Percentiles rank a stretch among this genome's conserved stretches.
phyloP scores from a whole-genome alignment of 768 basidiomycete species.

The Boletus sp. region DNA sequence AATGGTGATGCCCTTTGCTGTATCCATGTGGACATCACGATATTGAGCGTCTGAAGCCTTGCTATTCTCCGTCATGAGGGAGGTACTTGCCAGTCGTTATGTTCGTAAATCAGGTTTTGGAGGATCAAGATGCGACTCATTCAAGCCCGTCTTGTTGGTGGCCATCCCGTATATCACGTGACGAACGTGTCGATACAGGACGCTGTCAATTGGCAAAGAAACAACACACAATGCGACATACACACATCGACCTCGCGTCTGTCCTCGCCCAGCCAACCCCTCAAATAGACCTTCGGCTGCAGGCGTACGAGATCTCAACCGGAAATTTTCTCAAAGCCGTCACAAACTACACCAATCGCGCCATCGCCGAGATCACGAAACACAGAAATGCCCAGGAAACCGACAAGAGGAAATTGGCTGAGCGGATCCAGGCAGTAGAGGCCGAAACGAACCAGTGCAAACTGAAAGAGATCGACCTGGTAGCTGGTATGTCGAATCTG shows the following conservation, averaged over 20 bases:
- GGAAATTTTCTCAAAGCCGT: slow-evolving; percentile 72
- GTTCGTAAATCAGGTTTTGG: background rate
- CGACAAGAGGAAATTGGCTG: slow-evolving; percentile 59
- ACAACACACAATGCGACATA: slow-evolving; percentile 23
- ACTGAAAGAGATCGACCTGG: slow-evolving; percentile 72
- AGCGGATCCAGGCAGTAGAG: slow-evolving; percentile 62
- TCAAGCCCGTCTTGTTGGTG: background rate
- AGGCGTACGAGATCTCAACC: slow-evolving; percentile 62
- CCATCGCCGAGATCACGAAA: slow-evolving; percentile 65
- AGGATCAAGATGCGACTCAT: background rate
- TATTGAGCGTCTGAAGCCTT: slow-evolving; percentile 26
- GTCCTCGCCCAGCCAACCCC: slow-evolving; percentile 55
- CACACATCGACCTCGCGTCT: slow-evolving; percentile 60
- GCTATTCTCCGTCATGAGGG: slow-evolving; percentile 11
- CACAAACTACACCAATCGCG: slow-evolving; percentile 66
- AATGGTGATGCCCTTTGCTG: slow-evolving; percentile 58
- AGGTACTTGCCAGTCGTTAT: background rate
- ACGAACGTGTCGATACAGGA: slow-evolving; percentile 8
- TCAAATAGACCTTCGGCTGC: slow-evolving; percentile 59
- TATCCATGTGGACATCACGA: slow-evolving; percentile 75
- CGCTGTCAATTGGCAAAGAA: background rate
- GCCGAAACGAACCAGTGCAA: slow-evolving; percentile 73
- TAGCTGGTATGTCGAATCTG: slow-evolving; percentile 53
- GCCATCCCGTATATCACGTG: slow-evolving; percentile 20
- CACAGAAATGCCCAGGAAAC: slow-evolving; percentile 57